These are phyloP conservation scores for Toxicodendron radicans DNA, from an alignment of 345 rosid species.

Conservation along the genomic window DNA sequence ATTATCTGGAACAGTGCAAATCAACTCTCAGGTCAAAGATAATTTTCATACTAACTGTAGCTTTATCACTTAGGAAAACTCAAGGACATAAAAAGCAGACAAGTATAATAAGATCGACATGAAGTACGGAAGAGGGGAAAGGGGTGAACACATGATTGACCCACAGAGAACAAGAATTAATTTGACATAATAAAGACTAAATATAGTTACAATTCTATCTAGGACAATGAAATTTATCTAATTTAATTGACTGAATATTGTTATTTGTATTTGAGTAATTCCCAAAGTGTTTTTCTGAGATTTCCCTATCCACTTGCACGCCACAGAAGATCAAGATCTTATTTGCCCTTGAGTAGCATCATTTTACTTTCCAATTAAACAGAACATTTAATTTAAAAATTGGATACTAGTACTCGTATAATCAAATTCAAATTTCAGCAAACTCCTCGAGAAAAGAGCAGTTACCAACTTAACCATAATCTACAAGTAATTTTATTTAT, in stretches of 20 bases:
- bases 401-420: not conserved
- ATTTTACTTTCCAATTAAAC: not conserved
- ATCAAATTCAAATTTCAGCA: slow-evolving; percentile 3
- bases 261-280: too few species aligned
- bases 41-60: not conserved
- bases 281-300: too few species aligned
- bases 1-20: not conserved
- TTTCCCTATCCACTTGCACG: slow-evolving; percentile 1
- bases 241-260: not conserved
- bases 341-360: not conserved
- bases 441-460: not conserved
- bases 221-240: not conserved
- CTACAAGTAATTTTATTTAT: not conserved
- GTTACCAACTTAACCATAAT: not conserved
- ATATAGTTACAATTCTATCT: not conserved
- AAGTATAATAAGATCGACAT: slow-evolving; percentile 4
- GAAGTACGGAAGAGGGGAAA: not conserved
- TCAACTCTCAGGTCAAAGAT: slow-evolving; percentile 12
- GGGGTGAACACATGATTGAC: not conserved
- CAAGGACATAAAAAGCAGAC: not conserved
- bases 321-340: not conserved
- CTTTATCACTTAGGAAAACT: not conserved
- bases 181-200: not conserved
- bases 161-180: not conserved
- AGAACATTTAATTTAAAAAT: not conserved